Evolutionary conservation across 2,329 filamentous ascomycete genomes (phyloP).

Genomic region (Claviceps spartinae): DNA sequence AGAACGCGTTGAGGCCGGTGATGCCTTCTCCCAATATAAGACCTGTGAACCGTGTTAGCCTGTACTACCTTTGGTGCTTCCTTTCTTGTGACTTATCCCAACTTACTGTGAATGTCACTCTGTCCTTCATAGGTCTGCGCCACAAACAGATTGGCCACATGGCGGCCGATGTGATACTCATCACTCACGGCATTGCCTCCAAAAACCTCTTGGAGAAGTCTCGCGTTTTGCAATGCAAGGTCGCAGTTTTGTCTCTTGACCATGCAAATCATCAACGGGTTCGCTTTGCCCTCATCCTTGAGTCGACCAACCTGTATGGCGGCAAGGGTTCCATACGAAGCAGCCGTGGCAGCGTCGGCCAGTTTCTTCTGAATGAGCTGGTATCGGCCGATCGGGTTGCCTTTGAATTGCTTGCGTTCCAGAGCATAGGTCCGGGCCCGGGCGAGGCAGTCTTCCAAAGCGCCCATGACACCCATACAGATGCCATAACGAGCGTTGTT

Average conservation of each 20-base stretch:
- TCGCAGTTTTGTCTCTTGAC: constrained; percentile 98
- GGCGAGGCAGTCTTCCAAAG: constrained; percentile 78
- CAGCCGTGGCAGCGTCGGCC: constrained; percentile 82
- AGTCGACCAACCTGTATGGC: constrained; percentile 81
- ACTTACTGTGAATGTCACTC: constrained; percentile 90
- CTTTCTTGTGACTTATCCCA: background rate
- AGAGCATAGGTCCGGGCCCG: constrained; percentile 77
- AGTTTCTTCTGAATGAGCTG: constrained; percentile 98
- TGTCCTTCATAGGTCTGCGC: constrained; percentile 98
- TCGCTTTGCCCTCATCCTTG: constrained; percentile 78
- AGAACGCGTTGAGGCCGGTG: constrained; percentile 69
- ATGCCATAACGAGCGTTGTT: constrained; percentile 93
- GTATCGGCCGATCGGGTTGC: constrained; percentile 87
- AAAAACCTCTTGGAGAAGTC: constrained; percentile 84
- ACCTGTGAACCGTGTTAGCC: constrained; percentile 30
- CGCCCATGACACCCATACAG: constrained; percentile 84
- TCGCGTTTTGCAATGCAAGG: constrained; percentile 64
- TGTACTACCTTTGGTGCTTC: background rate
- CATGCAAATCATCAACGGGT: constrained; percentile 94
- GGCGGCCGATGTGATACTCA: constrained; percentile 87
- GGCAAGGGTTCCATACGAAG: constrained; percentile 79
- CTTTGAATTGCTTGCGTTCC: constrained; percentile 90
- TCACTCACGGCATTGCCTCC: constrained; percentile 97
- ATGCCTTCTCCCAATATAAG: constrained; percentile 56
- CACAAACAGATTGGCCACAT: constrained; percentile 92